phyloP scores from a whole-genome alignment of 805 yeast species.

The Cyberlindnera euphorbiae region DNA sequence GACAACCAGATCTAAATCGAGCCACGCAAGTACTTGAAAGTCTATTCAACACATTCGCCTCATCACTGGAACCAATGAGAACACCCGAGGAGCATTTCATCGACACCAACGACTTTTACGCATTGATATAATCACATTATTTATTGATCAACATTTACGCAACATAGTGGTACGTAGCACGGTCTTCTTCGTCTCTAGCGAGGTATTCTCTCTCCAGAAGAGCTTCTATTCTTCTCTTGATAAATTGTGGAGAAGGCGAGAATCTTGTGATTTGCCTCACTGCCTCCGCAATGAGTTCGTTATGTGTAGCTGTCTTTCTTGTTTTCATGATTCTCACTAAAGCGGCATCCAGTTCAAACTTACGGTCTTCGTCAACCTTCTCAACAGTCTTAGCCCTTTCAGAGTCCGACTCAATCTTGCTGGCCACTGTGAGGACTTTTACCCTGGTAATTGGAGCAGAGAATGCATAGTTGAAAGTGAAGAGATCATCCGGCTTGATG shows the following conservation, averaged over 20 bases:
- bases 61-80: too few relatives aligned
- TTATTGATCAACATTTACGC: constrained; percentile 35
- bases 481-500: constrained; percentile 57
- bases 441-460: constrained; percentile 63
- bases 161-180: constrained; percentile 59
- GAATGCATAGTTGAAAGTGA: constrained; percentile 64
- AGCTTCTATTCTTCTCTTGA: constrained; percentile 69
- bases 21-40: constrained; percentile 4
- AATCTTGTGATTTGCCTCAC: constrained; percentile 61
- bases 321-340: constrained; percentile 86
- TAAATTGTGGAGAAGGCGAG: constrained; percentile 59
- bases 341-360: constrained; percentile 75
- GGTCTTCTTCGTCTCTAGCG: constrained; percentile 60
- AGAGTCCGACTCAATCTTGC: constrained; percentile 44
- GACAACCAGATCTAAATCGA: not conserved
- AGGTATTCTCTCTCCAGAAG: constrained; percentile 79
- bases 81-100: too few relatives aligned
- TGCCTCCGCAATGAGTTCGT: constrained; percentile 62
- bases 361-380: constrained; percentile 57
- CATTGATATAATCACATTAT: not conserved
- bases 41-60: constrained; percentile 9
- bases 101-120: too few relatives aligned
- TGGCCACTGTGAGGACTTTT: constrained; percentile 61
- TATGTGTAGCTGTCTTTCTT: constrained; percentile 54
- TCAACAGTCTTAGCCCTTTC: constrained; percentile 42